phyloP scores from a whole-genome alignment of 306 rosid genomes.

The Citrullus amarus region DNA sequence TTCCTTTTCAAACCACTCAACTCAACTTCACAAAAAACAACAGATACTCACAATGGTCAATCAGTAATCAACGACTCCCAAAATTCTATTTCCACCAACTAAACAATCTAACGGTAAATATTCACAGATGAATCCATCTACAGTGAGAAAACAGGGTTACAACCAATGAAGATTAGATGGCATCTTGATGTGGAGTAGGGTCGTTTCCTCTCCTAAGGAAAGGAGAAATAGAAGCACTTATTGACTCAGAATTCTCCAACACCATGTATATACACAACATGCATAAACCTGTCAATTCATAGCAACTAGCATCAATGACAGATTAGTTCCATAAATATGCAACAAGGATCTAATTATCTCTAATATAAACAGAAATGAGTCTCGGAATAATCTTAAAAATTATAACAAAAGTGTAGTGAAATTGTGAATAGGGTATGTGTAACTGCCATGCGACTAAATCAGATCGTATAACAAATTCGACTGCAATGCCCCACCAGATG shows the following conservation, averaged over 20 bases:
- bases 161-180: slow-evolving; percentile 22
- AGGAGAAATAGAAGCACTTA: slow-evolving; percentile 33
- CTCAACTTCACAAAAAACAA: not conserved
- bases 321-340: not conserved
- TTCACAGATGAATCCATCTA: not conserved
- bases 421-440: not conserved
- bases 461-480: not conserved
- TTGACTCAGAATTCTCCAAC: slow-evolving; percentile 38
- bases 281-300: slow-evolving; percentile 52
- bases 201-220: slow-evolving; percentile 45
- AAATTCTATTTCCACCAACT: not conserved
- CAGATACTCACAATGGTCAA: not conserved
- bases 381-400: not conserved
- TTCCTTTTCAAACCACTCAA: not conserved
- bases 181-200: slow-evolving; percentile 28
- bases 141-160: not conserved
- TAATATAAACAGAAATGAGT: not conserved
- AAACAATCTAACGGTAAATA: not conserved
- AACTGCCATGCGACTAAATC: not conserved
- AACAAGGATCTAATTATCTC: not conserved
- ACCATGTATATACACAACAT: slow-evolving; percentile 72
- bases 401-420: not conserved
- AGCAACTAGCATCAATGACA: not conserved
- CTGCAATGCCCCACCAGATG: not conserved
- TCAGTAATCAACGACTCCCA: not conserved